Percentiles rank a stretch among this genome's conserved stretches.
phyloP scores from a whole-genome alignment of 2,329 filamentous ascomycete species.

The Ophiosphaerella herpotricha region DNA sequence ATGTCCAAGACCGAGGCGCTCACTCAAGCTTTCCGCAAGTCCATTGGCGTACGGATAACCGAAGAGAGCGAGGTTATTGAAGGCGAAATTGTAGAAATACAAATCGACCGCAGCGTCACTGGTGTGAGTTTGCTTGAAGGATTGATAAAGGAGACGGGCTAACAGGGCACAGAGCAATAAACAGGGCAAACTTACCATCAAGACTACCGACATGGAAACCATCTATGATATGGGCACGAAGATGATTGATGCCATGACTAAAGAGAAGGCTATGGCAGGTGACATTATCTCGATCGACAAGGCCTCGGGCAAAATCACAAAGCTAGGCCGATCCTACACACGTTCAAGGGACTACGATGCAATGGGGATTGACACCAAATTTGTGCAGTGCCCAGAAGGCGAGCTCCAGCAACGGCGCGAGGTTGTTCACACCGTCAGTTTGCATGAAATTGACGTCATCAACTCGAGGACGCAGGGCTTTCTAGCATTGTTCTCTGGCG shows the following conservation, averaged over 20 bases:
- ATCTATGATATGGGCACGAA: conserved; percentile 99
- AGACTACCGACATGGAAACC: conserved; percentile 99
- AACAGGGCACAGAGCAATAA: conserved; percentile 70
- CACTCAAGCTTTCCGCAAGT: conserved; percentile 98
- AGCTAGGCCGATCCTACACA: conserved; percentile 92
- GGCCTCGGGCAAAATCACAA: conserved; percentile 96
- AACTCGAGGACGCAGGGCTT: conserved; percentile 99
- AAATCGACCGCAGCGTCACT: conserved; percentile 95
- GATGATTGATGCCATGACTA: conserved; percentile 99
- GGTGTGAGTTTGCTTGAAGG: conserved; percentile 58
- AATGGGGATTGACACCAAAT: conserved; percentile 98
- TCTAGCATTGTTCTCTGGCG: conserved; percentile 93
- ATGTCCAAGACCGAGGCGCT: conserved; percentile 99
- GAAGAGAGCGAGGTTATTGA: conserved; percentile 99
- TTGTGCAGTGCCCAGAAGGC: conserved; percentile 95
- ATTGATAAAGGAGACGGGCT: conserved; percentile 11
- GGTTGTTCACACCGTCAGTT: conserved; percentile 92
- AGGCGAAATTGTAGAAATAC: conserved; percentile 97
- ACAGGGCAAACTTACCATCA: conserved; percentile 98
- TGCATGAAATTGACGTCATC: conserved; percentile 99
- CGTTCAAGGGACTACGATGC: conserved; percentile 97
- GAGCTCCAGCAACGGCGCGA: conserved; percentile 97
- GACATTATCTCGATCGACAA: conserved; percentile 99
- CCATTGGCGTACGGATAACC: conserved; percentile 96
- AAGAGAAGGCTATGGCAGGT: conserved; percentile 97